Conservation (phyloP, 2,329 filamentous ascomycete genomes). For the Fusarium verticillioides region DNA sequence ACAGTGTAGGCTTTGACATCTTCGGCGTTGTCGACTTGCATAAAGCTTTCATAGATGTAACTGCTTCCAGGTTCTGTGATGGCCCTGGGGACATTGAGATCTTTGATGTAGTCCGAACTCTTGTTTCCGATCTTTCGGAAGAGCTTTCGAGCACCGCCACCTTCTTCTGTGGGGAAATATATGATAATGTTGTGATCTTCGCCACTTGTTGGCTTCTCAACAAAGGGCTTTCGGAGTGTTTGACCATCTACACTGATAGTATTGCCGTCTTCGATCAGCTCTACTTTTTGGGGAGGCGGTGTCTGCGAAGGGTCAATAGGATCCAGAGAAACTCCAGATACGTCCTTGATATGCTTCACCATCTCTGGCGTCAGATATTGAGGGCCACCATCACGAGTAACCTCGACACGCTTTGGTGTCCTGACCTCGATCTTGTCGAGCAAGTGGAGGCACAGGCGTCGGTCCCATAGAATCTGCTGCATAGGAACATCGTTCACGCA, state of each 20-base stretch:
- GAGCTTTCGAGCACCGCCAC: slow-evolving; percentile 88
- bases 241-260: slow-evolving; percentile 87
- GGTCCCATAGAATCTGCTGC: slow-evolving; percentile 97
- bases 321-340: slow-evolving; percentile 81
- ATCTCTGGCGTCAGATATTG: slow-evolving; percentile 81
- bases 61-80: slow-evolving; percentile 84
- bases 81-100: slow-evolving; percentile 79
- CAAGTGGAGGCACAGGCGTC: slow-evolving; percentile 86
- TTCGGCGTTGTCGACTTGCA: slow-evolving; percentile 95
- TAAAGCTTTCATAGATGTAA: slow-evolving; percentile 97
- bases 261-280: slow-evolving; percentile 90
- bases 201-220: slow-evolving; percentile 97
- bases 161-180: slow-evolving; percentile 88
- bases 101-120: slow-evolving; percentile 91
- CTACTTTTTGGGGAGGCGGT: slow-evolving; percentile 77
- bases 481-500: slow-evolving; percentile 98
- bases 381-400: slow-evolving; percentile 93
- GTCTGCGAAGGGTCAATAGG: slow-evolving; percentile 72
- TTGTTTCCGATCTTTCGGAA: slow-evolving; percentile 99
- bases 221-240: slow-evolving; percentile 88
- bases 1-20: slow-evolving; percentile 99
- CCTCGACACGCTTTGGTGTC: slow-evolving; percentile 87
- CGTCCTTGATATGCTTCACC: slow-evolving; percentile 80
- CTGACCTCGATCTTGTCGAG: slow-evolving; percentile 90
- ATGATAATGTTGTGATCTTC: slow-evolving; percentile 99